Evolutionary conservation across 345 rosid genomes (phyloP).

Genomic region (Raphanus raphanistrum): DNA sequence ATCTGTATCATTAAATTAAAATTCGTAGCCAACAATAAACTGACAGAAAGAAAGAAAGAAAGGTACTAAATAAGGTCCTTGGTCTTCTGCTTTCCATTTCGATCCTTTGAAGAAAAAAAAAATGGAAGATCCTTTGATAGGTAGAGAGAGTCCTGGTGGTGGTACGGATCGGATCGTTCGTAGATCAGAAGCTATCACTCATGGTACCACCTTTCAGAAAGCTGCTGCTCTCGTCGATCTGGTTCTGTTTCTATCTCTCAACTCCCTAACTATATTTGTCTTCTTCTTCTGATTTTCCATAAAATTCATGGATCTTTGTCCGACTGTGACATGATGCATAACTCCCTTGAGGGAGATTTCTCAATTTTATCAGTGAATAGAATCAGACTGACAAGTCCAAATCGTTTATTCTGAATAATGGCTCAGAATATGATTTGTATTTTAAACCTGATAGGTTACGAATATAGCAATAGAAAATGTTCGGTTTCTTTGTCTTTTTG

Average conservation of each 20-base stretch:
- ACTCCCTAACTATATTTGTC: neutral
- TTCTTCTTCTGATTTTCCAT: neutral
- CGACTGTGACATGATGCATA: neutral
- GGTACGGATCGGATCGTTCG: conserved; percentile 47
- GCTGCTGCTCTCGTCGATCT: conserved; percentile 99
- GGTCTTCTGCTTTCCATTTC: neutral
- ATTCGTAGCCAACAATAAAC: conserved; percentile 12
- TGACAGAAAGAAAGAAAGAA: neutral
- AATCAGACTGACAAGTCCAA: neutral
- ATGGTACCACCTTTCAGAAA: conserved; percentile 73
- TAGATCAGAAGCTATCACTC: conserved; percentile 73
- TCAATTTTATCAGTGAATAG: neutral
- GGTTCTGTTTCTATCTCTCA: conserved; percentile 40
- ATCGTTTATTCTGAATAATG: neutral
- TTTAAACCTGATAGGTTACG: neutral
- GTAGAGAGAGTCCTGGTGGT: conserved; percentile 51
- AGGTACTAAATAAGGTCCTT: neutral
- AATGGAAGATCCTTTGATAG: conserved; percentile 56
- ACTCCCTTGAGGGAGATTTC: neutral
- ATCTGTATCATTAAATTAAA: neutral
- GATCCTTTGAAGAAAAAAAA: neutral
- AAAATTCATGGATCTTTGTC: neutral
- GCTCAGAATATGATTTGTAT: neutral
- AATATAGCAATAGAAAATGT: too few relatives aligned
- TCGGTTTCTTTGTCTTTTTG: neutral